Conservation (phyloP, 2,329 filamentous ascomycete species). For the Arthrobotrys pseudoclavata region DNA sequence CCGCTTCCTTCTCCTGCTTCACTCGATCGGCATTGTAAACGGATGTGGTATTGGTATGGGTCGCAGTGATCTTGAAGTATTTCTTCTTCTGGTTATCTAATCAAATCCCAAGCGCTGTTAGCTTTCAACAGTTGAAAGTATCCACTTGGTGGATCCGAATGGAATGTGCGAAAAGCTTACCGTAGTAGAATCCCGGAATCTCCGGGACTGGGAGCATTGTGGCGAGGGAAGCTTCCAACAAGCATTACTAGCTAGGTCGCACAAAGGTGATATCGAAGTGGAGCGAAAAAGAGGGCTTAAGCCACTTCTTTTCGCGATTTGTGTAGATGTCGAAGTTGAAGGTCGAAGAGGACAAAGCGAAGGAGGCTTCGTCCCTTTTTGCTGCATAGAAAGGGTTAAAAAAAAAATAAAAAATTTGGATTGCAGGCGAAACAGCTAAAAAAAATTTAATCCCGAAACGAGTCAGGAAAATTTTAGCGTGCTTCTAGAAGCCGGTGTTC, state of each 20-base stretch:
- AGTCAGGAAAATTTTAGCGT: constrained; percentile 27
- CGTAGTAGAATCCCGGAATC: constrained; percentile 61
- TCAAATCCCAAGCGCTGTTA: constrained; percentile 1
- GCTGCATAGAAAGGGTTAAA: constrained; percentile 29
- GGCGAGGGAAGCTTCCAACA: constrained; percentile 59
- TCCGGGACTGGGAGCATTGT: constrained; percentile 59
- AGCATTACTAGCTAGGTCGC: constrained; percentile 52
- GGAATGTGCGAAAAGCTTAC: constrained; percentile 28
- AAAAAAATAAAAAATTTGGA: constrained; percentile 32
- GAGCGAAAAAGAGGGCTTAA: constrained; percentile 53
- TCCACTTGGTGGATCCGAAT: neutral
- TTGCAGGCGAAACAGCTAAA: constrained; percentile 9
- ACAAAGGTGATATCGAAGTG: constrained; percentile 26
- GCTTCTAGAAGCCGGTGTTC: constrained; percentile 46
- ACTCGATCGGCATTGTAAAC: constrained; percentile 57
- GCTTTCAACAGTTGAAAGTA: constrained; percentile 12
- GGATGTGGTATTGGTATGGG: constrained; percentile 53
- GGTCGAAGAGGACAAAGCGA: constrained; percentile 31
- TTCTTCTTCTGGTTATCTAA: constrained; percentile 60
- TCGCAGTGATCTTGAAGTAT: constrained; percentile 54
- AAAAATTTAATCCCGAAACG: constrained; percentile 26
- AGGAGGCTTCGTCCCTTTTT: constrained; percentile 31
- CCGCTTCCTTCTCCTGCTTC: constrained; percentile 47
- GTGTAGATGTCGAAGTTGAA: constrained; percentile 32
- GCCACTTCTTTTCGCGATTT: constrained; percentile 51